Percentiles rank a stretch among this genome's conserved stretches.
Conservation (phyloP, 176 grass and related monocot genomes). For the Dactylis glomerata region DNA sequence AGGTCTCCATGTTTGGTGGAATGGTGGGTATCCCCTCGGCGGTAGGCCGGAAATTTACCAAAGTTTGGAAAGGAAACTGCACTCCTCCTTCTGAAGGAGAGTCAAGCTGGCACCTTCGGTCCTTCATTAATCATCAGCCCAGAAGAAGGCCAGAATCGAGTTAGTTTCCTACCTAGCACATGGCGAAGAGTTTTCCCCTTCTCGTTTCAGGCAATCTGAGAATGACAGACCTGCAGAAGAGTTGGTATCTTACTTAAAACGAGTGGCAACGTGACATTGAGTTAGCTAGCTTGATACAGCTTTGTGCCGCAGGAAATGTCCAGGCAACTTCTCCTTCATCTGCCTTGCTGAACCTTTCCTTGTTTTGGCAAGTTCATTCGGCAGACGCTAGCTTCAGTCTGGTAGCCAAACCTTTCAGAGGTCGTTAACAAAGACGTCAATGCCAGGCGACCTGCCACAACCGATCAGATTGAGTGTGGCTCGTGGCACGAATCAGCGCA, state of each 20-base stretch:
- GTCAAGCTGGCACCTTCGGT: not conserved
- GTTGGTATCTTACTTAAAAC: not conserved
- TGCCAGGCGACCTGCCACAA: too few relatives aligned
- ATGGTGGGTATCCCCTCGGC: not conserved
- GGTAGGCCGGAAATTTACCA: slow-evolving; percentile 14
- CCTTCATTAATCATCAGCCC: not conserved
- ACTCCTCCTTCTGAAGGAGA: too few relatives aligned
- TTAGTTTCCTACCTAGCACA: not conserved
- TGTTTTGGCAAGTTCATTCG: not conserved
- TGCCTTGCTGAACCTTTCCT: not conserved
- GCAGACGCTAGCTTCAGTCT: not conserved
- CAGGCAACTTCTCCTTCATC: not conserved
- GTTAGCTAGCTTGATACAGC: not conserved
- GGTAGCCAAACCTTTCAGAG: not conserved
- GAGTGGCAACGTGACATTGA: not conserved
- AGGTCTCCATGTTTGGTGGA: not conserved
- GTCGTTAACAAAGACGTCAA: not conserved
- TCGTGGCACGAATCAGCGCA: not conserved
- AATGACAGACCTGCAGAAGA: not conserved
- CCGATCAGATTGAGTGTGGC: not conserved
- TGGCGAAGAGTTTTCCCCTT: not conserved
- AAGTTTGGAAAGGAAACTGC: not conserved
- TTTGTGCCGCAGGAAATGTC: not conserved
- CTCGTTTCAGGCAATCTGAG: not conserved
- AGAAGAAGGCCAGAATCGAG: not conserved